Evolutionary conservation across 371 early-diverging fungal species (phyloP), one percentile per base, ranked within the genome.

Genomic region (Chytridium lagenaria): DNA sequence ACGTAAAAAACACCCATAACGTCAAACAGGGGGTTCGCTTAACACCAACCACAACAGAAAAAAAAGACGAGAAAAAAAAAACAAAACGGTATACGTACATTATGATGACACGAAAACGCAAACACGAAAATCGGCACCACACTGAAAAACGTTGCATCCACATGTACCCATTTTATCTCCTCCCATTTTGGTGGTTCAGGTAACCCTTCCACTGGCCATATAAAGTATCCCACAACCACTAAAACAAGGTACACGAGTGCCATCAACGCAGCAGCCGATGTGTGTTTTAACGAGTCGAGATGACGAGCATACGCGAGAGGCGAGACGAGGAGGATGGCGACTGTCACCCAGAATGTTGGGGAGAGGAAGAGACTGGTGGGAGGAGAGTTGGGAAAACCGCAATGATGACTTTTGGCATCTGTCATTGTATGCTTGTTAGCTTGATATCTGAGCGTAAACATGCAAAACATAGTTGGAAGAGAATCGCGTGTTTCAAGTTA

Each of bases 31-130:
- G n/a, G 44, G 52, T 1, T 55, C 57, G n/a, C 67, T 15, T 28
- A 34, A 19, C 16, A 59, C 59, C 37, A 38, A 44, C 40, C 44
- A 39, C 36, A 2, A 44, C 34, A 39, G 31, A 1, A 50, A 23
- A 50, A 22, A 33, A 28, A 7, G 19, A 70, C 38, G 31, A 5
- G 1, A 70, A 34, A 39, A 28, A 40, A 50, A 39, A 50, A 51
- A 15, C n/a, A n/a, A n/a, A n/a, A n/a, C n/a, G n/a, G n/a, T n/a
- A 69, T 33, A 71, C 86, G 83, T 82, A 93, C 92, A 83, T 98
- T 98, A 80, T 96, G 96, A 78, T 97, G 99, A 77, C 99, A 98
- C 50, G 97, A 97, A 74, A 99, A 99, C n/a, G 96, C 94, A 88
- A 99, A 99, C 30, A 99, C 95, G 87, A 99, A 99, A 51, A 99